These are phyloP conservation scores for Lablab purpureus DNA, from an alignment of 306 rosid genomes.

Conservation along the genomic window DNA sequence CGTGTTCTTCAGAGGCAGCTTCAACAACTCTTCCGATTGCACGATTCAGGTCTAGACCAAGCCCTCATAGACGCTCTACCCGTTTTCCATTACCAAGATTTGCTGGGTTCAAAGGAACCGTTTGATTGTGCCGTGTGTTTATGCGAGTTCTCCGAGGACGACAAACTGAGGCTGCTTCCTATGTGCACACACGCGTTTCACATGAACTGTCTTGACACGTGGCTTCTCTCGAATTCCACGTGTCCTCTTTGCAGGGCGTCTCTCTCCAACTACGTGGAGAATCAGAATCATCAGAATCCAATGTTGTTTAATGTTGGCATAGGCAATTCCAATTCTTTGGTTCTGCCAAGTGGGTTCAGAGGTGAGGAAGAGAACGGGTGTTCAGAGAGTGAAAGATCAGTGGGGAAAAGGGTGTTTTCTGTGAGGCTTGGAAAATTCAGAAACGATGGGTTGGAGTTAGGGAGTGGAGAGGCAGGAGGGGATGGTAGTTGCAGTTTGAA, in stretches of 20 bases:
- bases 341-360: slow-evolving; percentile 32
- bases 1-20: slow-evolving; percentile 80
- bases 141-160: slow-evolving; percentile 66
- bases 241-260: slow-evolving; percentile 90
- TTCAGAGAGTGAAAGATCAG: slow-evolving; percentile 44
- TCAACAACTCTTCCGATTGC: slow-evolving; percentile 80
- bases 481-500: slow-evolving; percentile 58
- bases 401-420: slow-evolving; percentile 67
- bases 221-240: slow-evolving; percentile 89
- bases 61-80: slow-evolving; percentile 75
- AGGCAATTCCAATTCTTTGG: slow-evolving; percentile 51
- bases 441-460: slow-evolving; percentile 45
- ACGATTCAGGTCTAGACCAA: slow-evolving; percentile 85
- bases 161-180: slow-evolving; percentile 81
- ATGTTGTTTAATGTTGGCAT: slow-evolving; percentile 40
- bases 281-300: slow-evolving; percentile 42
- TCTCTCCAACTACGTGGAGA: slow-evolving; percentile 45
- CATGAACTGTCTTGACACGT: slow-evolving; percentile 77
- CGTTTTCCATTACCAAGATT: slow-evolving; percentile 67
- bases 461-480: slow-evolving; percentile 29
- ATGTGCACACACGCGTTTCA: slow-evolving; percentile 89
- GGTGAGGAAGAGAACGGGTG: slow-evolving; percentile 49
- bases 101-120: slow-evolving; percentile 71
- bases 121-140: slow-evolving; percentile 93
- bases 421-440: slow-evolving; percentile 89